phyloP scores from a whole-genome alignment of 495 filamentous ascomycete species.

The Apiosordaria backusii region DNA sequence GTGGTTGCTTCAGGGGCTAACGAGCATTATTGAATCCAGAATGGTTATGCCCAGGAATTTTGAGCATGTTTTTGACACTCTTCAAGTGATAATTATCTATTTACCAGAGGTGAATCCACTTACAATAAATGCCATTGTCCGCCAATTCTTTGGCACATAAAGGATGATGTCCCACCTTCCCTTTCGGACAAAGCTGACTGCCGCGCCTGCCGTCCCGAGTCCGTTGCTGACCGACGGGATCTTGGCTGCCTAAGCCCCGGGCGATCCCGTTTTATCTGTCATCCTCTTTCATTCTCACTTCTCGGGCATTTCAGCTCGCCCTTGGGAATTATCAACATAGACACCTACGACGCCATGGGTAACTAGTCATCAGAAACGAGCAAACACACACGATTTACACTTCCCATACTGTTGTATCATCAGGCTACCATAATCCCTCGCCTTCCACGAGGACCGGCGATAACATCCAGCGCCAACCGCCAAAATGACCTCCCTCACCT shows the following conservation, averaged over 20 bases:
- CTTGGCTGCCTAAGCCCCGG: background rate
- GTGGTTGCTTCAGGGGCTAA: background rate
- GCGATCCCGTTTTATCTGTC: background rate
- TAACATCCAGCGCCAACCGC: no score
- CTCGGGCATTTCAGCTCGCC: no score
- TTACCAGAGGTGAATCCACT: no score
- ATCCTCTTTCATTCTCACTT: background rate
- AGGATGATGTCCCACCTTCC: background rate
- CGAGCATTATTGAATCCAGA: background rate
- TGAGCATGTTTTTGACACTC: background rate
- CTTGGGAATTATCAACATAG: no score
- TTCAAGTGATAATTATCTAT: background rate
- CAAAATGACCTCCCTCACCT: no score
- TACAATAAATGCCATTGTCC: background rate
- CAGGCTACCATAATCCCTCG: no score
- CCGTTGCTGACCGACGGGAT: background rate
- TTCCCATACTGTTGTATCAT: no score
- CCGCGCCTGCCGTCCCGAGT: background rate
- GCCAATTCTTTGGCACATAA: background rate
- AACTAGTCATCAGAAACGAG: no score
- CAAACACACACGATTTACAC: no score
- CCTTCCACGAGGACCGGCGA: no score
- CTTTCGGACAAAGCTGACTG: background rate
- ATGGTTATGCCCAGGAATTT: background rate
- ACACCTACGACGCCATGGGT: no score